A percentile compares a stretch with the other conserved stretches of the same genome.
These are phyloP conservation scores for Stachybotrys elegans DNA, from an alignment of 2,329 filamentous ascomycete genomes.

Conservation along the genomic window DNA sequence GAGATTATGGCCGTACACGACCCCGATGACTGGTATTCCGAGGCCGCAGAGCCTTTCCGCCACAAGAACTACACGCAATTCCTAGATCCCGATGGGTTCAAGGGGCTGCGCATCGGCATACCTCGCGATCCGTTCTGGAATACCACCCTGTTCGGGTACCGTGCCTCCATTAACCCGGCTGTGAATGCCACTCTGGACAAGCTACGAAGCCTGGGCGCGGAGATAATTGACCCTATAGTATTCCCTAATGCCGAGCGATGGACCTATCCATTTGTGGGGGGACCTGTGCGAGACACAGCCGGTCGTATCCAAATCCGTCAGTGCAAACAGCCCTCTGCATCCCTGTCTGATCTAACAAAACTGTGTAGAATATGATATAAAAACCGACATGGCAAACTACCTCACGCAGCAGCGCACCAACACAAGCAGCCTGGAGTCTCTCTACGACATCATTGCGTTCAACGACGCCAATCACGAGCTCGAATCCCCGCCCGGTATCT, in stretches of 20 bases:
- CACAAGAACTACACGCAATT: slow-evolving; percentile 1
- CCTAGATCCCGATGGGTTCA: neutral
- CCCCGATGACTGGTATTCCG: neutral
- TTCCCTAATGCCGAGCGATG: neutral
- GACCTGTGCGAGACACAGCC: neutral
- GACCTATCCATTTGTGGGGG: slow-evolving; percentile 4
- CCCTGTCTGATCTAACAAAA: neutral
- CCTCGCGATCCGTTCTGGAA: slow-evolving; percentile 1
- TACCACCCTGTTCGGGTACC: too few relatives aligned
- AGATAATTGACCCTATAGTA: too few relatives aligned
- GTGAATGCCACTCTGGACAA: too few relatives aligned
- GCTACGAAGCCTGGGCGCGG: too few relatives aligned
- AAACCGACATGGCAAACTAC: slow-evolving; percentile 2
- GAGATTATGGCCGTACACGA: slow-evolving; percentile 2
- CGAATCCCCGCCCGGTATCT: slow-evolving; percentile 1
- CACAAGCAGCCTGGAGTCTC: neutral
- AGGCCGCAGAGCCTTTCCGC: neutral
- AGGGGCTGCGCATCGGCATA: neutral
- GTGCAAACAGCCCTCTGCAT: neutral
- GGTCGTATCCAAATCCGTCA: slow-evolving; percentile 3
- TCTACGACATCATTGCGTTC: slow-evolving; percentile 1
- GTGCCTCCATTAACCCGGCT: too few relatives aligned
- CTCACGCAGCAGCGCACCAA: neutral
- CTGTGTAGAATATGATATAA: slow-evolving; percentile 2
- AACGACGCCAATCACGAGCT: neutral